These are phyloP conservation scores for Brettanomyces sp. DNA, from an alignment of 805 yeast genomes.

Conservation along the genomic window DNA sequence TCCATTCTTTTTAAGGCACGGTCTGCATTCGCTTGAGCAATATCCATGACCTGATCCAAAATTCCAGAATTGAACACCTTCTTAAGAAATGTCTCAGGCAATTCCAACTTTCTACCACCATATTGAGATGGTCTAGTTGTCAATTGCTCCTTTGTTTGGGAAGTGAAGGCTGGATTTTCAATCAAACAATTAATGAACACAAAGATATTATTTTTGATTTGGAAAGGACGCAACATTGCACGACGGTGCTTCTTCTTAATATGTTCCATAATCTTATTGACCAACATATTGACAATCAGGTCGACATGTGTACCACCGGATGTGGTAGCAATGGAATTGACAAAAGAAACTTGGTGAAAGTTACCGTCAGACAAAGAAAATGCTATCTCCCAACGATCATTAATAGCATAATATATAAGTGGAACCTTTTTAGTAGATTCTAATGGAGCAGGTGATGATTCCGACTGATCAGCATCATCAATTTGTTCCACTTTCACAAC, in stretches of 20 bases:
- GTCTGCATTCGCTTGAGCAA: constrained; percentile 84
- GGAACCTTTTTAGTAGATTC: constrained; percentile 37
- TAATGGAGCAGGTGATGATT: constrained; percentile 8
- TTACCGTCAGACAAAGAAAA: constrained; percentile 86
- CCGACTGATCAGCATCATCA: constrained; percentile 6
- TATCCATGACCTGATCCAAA: constrained; percentile 67
- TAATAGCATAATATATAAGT: constrained; percentile 69
- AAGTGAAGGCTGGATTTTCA: constrained; percentile 94
- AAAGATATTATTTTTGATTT: constrained; percentile 84
- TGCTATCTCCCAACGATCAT: constrained; percentile 93
- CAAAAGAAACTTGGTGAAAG: constrained; percentile 93
- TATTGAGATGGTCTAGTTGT: constrained; percentile 84
- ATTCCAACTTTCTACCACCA: constrained; percentile 70
- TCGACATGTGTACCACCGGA: constrained; percentile 95
- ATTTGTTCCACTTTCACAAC: constrained; percentile 3
- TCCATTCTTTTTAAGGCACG: constrained; percentile 81
- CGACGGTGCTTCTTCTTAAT: constrained; percentile 57
- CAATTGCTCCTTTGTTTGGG: constrained; percentile 93
- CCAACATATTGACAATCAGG: constrained; percentile 74
- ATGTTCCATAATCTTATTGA: constrained; percentile 62
- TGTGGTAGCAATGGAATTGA: constrained; percentile 95
- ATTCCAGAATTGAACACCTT: constrained; percentile 62
- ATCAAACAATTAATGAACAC: constrained; percentile 83
- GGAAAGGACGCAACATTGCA: constrained; percentile 76
- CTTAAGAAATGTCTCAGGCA: constrained; percentile 69